Base-by-base conservation (phyloP, 768 basidiomycete species). In the Kwoniella newhampshirensis region DNA sequence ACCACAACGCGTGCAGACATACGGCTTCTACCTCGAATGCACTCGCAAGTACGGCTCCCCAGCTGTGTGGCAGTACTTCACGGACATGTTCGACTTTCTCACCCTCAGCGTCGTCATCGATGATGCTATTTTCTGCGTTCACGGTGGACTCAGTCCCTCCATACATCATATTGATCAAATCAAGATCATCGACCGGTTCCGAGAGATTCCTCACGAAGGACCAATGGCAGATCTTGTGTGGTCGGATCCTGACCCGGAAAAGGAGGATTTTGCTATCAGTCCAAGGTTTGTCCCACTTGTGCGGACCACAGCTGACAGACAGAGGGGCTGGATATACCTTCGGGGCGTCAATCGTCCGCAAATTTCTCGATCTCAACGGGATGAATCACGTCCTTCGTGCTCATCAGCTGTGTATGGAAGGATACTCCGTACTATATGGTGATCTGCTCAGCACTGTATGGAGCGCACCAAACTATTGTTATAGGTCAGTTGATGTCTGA, bases 211-310 rank as follows among this genome's bases (percentile, higher is more conserved):
- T 40, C 96, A 98, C 68, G 96, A 99, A 77, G 96, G 96, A 3
- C 94, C 96, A 25, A 98, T 99, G 92, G 94, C 94, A 12, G 96
- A 99, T 82, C 83, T 99, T 26, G 96, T 99, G 1, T 99, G 96
- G 96, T 97, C 93, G 42, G 96, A 99, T 82, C 96, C 96, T 32
- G 96, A 99, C 79, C 85, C 91, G 35, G 96, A 99, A 77, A 99
- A 98, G 77, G 96, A 98, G 76, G 96, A 98, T 71, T 99, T 98
- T 75, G 94, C 96, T 26, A 98, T 99, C 78, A 96, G 92, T 58
- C 94, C 94, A 55, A 85, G 94, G 92, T 94, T 62, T 54, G 83
- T 78, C 12, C 32, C n/a, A 43, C 49, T 45, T 58, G 37, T 44
- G 13, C 39, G 40, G 26, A 26, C 17, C 26, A 21, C 3, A 9